These are phyloP conservation scores for Crithidia thermophila DNA, from an alignment of 208 protist genomes.

Conservation along the genomic window DNA sequence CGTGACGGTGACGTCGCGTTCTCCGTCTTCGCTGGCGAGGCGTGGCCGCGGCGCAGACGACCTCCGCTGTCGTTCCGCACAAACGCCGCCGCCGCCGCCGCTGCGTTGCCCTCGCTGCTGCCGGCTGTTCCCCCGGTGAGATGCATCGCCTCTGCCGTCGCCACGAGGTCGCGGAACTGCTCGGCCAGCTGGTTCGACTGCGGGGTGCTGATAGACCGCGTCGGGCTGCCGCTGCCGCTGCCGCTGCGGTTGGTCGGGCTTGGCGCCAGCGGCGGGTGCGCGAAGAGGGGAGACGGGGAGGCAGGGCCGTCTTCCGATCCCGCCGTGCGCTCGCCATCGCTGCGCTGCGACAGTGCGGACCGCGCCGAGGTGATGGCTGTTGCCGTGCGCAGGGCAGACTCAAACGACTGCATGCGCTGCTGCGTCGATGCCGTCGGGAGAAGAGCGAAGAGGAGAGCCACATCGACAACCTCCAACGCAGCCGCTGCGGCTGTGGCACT, in stretches of 20 bases:
- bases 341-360: not conserved
- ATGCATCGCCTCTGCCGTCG: conserved; percentile 31
- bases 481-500: not conserved
- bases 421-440: conserved; percentile 55
- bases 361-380: conserved; percentile 16
- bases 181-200: conserved; percentile 25
- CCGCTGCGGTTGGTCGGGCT: conserved; percentile 20
- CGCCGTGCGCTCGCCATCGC: not conserved
- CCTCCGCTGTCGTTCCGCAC: not conserved
- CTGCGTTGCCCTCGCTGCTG: not conserved
- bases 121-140: conserved; percentile 16
- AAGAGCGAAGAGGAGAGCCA: conserved; percentile 65
- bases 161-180: conserved; percentile 40
- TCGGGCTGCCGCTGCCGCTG: conserved; percentile 25
- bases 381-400: conserved; percentile 37
- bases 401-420: conserved; percentile 64
- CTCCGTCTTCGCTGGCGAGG: not conserved
- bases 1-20: not conserved
- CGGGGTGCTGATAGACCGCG: conserved; percentile 7
- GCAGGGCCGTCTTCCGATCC: conserved; percentile 2
- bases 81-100: too few species aligned
- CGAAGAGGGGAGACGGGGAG: conserved; percentile 4
- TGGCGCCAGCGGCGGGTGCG: conserved; percentile 23
- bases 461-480: conserved; percentile 34
- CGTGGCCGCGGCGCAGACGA: not conserved